Conservation (phyloP, 192 early-diverging fungal species). For the Piromyces finnis region DNA sequence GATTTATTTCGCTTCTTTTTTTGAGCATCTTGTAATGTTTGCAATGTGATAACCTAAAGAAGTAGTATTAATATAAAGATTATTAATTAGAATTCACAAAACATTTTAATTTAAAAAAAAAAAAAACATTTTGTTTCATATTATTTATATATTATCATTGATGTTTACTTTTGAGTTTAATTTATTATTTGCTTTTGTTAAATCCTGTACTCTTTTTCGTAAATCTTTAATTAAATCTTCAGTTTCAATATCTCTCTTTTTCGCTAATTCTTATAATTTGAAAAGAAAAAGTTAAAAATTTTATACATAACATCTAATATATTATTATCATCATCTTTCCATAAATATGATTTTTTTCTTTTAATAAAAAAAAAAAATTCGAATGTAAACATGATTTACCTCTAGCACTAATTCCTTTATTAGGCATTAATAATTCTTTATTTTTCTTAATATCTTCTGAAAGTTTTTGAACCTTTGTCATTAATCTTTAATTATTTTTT, state of each 20-base stretch:
- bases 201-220: not conserved
- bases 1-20: not conserved
- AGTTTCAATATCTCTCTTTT: not conserved
- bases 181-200: not conserved
- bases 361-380: no score
- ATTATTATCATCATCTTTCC: no score
- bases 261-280: not conserved
- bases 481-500: not conserved
- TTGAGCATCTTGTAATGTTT: not conserved
- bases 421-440: not conserved
- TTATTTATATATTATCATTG: no score
- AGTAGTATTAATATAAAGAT: no score
- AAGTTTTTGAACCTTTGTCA: not conserved
- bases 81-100: no score
- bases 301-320: no score
- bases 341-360: no score
- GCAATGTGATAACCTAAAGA: not conserved
- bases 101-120: no score
- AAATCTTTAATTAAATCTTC: not conserved
- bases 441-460: not conserved
- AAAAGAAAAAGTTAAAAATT: no score
- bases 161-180: not conserved
- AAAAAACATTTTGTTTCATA: no score
- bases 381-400: not conserved
- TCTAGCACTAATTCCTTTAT: not conserved